Conservation (phyloP, 169 alveolate species). For the Plasmodium reichenowi region DNA sequence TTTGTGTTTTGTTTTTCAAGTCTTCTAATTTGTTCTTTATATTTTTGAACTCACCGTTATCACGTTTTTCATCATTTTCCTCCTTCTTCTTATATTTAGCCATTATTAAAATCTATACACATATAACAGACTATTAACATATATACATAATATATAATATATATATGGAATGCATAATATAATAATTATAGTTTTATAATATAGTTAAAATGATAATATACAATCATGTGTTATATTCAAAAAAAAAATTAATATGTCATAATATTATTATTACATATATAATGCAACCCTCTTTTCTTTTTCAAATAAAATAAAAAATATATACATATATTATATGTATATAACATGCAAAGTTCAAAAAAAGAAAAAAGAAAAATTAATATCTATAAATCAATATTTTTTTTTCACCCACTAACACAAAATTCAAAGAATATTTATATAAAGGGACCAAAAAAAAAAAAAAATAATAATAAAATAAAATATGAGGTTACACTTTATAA, state of each 20-base stretch:
- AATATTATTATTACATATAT: constrained; percentile 2
- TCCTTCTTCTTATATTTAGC: constrained; percentile 7
- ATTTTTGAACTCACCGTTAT: constrained; percentile 17
- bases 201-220: background rate
- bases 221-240: background rate
- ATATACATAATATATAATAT: background rate
- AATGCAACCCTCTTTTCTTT: background rate
- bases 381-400: no score
- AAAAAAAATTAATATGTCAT: background rate
- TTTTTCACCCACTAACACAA: no score
- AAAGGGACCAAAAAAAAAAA: no score
- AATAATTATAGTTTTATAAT: background rate
- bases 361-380: no score
- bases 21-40: constrained; percentile 43
- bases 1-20: constrained; percentile 47
- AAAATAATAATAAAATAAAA: no score
- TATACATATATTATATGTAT: no score
- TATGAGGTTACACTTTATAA: no score
- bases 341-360: no score
- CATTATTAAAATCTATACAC: constrained; percentile 29
- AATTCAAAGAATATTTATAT: no score
- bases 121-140: no score
- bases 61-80: constrained; percentile 8
- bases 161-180: background rate
- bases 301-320: no score